Percentiles rank a stretch among this genome's conserved stretches.
phyloP scores from a whole-genome alignment of 805 yeast species.

The Ogataea thermomethanolica region DNA sequence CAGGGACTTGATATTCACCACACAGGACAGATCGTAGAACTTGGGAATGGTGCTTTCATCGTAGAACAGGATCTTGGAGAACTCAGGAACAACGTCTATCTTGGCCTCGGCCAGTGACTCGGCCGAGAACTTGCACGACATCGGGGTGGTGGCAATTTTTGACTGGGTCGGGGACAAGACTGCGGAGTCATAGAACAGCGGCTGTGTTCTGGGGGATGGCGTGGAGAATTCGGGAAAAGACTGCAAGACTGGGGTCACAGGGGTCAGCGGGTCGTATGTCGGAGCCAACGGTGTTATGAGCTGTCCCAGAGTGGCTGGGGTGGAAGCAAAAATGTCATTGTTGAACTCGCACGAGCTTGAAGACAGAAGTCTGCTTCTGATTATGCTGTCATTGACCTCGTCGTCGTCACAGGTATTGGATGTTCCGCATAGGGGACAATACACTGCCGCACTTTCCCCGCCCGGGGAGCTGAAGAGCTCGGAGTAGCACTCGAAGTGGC shows the following conservation, averaged over 20 bases:
- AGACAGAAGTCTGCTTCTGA: conserved; percentile 12
- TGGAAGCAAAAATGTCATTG: conserved; percentile 9
- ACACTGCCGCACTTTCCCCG: conserved; percentile 4
- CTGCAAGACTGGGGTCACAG: conserved; percentile 26
- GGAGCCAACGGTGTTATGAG: conserved; percentile 10
- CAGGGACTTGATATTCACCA: conserved; percentile 22
- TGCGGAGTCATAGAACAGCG: conserved; percentile 15
- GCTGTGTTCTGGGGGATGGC: conserved; percentile 16
- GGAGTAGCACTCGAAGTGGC: conserved; percentile 43
- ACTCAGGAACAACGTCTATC: conserved; percentile 27
- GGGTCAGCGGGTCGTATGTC: conserved; percentile 6
- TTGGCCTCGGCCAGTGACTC: conserved; percentile 21
- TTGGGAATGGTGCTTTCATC: conserved; percentile 14
- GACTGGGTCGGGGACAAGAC: conserved; percentile 16
- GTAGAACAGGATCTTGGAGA: conserved; percentile 19
- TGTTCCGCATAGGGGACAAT: conserved; percentile 21
- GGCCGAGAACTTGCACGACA: neutral
- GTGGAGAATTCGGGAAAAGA: conserved; percentile 7
- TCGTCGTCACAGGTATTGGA: conserved; percentile 15
- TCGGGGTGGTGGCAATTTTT: neutral
- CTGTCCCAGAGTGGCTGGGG: conserved; percentile 12
- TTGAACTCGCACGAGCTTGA: conserved; percentile 6
- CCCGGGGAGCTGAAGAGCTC: conserved; percentile 23
- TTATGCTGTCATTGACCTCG: conserved; percentile 15
- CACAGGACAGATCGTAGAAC: conserved; percentile 23